A percentile compares a stretch with the other conserved stretches of the same genome.
phyloP scores from a whole-genome alignment of 768 basidiomycete genomes.

The Lentinula raphanica region DNA sequence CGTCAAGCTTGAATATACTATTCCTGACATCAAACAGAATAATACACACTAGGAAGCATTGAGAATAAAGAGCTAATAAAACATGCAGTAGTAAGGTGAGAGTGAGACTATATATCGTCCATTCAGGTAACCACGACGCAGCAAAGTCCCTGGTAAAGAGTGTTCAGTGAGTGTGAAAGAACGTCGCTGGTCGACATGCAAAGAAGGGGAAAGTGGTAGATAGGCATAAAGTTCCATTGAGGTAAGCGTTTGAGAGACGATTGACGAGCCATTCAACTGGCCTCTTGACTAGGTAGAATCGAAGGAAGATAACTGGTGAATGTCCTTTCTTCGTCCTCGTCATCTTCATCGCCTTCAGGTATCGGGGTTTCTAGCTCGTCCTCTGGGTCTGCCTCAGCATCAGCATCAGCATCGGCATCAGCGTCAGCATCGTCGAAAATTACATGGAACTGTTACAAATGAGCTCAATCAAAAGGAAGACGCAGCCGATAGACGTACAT shows the following conservation, averaged over 20 bases:
- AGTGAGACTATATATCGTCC: not conserved
- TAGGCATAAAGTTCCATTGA: not conserved
- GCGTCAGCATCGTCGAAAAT: constrained; percentile 71
- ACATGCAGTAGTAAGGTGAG: not conserved
- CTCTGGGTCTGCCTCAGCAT: constrained; percentile 54
- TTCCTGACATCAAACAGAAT: not conserved
- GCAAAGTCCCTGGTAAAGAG: not conserved
- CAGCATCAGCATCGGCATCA: constrained; percentile 56
- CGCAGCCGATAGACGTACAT: constrained; percentile 43
- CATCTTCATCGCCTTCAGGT: constrained; percentile 63
- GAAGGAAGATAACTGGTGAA: constrained; percentile 4
- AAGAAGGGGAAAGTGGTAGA: not conserved
- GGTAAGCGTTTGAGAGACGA: not conserved
- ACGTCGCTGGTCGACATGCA: not conserved
- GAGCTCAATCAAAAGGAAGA: not conserved
- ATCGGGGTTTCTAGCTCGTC: constrained; percentile 65
- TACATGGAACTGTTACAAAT: constrained; percentile 43
- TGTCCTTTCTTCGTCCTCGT: constrained; percentile 22
- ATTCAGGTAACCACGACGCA: not conserved
- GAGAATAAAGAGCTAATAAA: not conserved
- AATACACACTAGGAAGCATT: not conserved
- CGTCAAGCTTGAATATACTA: not conserved
- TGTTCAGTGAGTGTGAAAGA: not conserved
- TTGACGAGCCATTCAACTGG: too few relatives aligned
- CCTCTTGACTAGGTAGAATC: not conserved